A percentile compares a stretch with the other conserved stretches of the same genome.
These are phyloP conservation scores for Acer yangbiense DNA, from an alignment of 345 rosid species.

Conservation along the genomic window DNA sequence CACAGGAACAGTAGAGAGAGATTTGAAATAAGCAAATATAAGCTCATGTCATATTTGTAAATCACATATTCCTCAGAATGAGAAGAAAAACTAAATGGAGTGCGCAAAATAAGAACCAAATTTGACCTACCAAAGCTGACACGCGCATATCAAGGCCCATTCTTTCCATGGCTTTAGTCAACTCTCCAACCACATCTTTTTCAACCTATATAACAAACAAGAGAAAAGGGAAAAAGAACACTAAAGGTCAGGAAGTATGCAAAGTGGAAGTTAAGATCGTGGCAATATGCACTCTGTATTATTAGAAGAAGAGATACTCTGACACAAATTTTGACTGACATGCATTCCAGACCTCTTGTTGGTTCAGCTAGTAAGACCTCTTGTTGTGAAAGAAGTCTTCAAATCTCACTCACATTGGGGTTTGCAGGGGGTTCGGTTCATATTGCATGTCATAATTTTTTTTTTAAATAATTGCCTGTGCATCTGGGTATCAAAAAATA, in stretches of 20 bases:
- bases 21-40: not conserved
- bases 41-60: not conserved
- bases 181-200: slow-evolving; percentile 79
- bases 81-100: not conserved
- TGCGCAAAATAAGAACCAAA: not conserved
- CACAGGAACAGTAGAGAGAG: not conserved
- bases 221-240: slow-evolving; percentile 12
- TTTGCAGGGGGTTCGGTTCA: too few species aligned
- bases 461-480: too few species aligned
- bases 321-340: not conserved
- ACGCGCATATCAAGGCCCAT: slow-evolving; percentile 80
- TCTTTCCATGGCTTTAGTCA: slow-evolving; percentile 77
- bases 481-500: too few species aligned
- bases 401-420: too few species aligned
- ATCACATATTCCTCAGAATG: slow-evolving; percentile 6
- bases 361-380: too few species aligned
- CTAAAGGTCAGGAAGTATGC: slow-evolving; percentile 3
- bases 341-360: not conserved
- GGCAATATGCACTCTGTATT: not conserved
- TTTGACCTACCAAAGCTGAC: slow-evolving; percentile 69
- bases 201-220: slow-evolving; percentile 63
- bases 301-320: not conserved
- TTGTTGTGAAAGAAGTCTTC: too few species aligned
- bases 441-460: too few species aligned
- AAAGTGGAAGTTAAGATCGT: not conserved